Percentiles rank a stretch among this genome's conserved stretches.
These are phyloP conservation scores for Mucor indicus DNA, from an alignment of 371 early-diverging fungal genomes.

Conservation along the genomic window DNA sequence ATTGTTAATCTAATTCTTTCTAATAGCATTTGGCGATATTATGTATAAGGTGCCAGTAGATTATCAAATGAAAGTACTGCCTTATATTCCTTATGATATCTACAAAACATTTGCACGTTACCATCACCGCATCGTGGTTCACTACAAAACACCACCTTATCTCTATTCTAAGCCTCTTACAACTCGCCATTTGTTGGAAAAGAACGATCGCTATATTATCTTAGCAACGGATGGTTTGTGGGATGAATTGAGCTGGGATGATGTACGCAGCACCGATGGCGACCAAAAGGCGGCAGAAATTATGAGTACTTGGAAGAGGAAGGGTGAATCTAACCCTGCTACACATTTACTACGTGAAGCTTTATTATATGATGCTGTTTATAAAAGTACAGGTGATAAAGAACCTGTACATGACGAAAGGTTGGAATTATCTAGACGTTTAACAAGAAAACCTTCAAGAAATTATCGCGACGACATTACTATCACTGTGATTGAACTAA, in stretches of 20 bases:
- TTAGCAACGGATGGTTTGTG: constrained; percentile 94
- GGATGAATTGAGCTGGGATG: constrained; percentile 78
- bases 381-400: constrained; percentile 30
- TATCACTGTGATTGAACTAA: not conserved
- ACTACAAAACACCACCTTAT: constrained; percentile 89
- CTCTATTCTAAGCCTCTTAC: constrained; percentile 89
- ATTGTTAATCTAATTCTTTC: no score
- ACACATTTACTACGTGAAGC: constrained; percentile 86
- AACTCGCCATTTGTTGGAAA: constrained; percentile 58
- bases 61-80: constrained; percentile 55
- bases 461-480: not conserved
- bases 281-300: constrained; percentile 40
- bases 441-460: constrained; percentile 43
- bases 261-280: constrained; percentile 49
- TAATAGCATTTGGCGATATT: constrained; percentile 77
- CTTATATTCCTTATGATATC: constrained; percentile 49
- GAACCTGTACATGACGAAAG: constrained; percentile 25
- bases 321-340: constrained; percentile 77
- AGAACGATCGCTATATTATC: constrained; percentile 79
- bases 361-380: constrained; percentile 42
- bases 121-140: constrained; percentile 57
- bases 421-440: constrained; percentile 40
- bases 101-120: constrained; percentile 62
- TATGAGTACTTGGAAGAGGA: constrained; percentile 26
- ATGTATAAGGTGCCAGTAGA: constrained; percentile 78